These are phyloP conservation scores for Eremochloa ophiuroides DNA, from an alignment of 176 grass and related monocot genomes.

Conservation along the genomic window DNA sequence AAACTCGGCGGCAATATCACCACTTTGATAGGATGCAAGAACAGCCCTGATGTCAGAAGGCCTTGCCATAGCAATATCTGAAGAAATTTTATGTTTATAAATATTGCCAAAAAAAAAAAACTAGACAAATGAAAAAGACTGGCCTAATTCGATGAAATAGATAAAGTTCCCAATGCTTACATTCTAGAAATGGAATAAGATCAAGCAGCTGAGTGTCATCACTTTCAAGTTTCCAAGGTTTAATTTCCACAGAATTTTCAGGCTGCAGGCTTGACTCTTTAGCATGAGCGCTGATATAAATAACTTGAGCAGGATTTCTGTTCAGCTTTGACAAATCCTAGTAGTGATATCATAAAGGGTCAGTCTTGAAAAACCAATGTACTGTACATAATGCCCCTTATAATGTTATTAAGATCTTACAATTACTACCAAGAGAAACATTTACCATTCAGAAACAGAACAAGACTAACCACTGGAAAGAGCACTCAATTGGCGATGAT, in stretches of 20 bases:
- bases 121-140: background rate
- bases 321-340: constrained; percentile 96
- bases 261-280: constrained; percentile 74
- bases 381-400: background rate
- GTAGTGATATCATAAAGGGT: constrained; percentile 18
- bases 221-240: constrained; percentile 94
- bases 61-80: constrained; percentile 87
- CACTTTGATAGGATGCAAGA: constrained; percentile 86
- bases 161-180: constrained; percentile 35
- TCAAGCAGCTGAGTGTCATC: constrained; percentile 88
- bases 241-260: constrained; percentile 73
- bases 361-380: background rate
- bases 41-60: constrained; percentile 87
- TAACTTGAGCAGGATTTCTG: constrained; percentile 74
- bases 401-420: constrained; percentile 7
- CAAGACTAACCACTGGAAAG: background rate
- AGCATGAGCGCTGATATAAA: constrained; percentile 93
- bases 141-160: background rate
- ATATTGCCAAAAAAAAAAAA: constrained; percentile 18
- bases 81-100: constrained; percentile 25
- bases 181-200: constrained; percentile 99
- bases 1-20: constrained; percentile 84
- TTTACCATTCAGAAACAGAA: background rate
- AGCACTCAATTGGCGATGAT: background rate
- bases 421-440: constrained; percentile 7